A percentile compares a stretch with the other conserved stretches of the same genome.
phyloP scores from a whole-genome alignment of 306 rosid genomes.

The Malus asiatica region DNA sequence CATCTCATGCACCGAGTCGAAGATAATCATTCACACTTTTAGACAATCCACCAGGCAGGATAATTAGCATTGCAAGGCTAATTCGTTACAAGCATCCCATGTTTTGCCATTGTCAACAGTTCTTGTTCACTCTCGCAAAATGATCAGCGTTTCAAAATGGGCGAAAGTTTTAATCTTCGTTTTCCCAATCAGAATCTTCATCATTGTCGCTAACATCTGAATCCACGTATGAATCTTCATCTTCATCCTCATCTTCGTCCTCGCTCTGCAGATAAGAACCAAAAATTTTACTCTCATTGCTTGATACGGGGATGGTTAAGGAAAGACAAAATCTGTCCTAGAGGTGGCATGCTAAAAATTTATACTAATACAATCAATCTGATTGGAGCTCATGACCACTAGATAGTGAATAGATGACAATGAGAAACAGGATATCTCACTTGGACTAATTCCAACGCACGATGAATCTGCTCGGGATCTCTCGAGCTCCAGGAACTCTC shows the following conservation, averaged over 20 bases:
- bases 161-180: conserved; percentile 5
- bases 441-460: conserved; percentile 27
- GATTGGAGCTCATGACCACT: not conserved
- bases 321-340: not conserved
- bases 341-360: not conserved
- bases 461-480: conserved; percentile 27
- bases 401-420: not conserved
- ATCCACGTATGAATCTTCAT: conserved; percentile 30
- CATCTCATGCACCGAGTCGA: not conserved
- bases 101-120: not conserved
- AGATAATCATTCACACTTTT: not conserved
- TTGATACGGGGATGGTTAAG: not conserved
- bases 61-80: not conserved
- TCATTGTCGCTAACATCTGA: conserved; percentile 15
- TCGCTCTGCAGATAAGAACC: conserved; percentile 45
- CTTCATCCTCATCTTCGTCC: conserved; percentile 28
- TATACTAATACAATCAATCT: not conserved
- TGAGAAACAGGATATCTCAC: conserved; percentile 31
- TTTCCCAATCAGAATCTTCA: conserved; percentile 14
- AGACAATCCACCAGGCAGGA: not conserved
- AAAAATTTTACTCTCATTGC: not conserved
- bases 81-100: not conserved
- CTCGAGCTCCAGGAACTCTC: conserved; percentile 33
- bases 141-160: not conserved
- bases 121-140: not conserved